phyloP scores from a whole-genome alignment of 1,284 basidiomycete genomes.

The Ustilago crameri region DNA sequence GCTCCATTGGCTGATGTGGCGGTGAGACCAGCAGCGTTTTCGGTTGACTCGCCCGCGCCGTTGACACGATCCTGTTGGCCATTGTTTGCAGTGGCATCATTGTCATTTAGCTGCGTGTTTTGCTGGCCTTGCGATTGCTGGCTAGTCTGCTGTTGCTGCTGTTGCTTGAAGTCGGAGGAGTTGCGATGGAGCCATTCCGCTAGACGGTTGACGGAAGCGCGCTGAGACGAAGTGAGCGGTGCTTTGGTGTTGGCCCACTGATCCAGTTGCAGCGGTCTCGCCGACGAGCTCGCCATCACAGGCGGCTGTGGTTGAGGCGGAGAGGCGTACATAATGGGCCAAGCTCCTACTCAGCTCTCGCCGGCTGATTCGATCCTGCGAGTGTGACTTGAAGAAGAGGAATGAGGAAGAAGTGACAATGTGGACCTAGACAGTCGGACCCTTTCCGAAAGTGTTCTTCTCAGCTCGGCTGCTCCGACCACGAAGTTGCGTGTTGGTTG shows the following conservation, averaged over 20 bases:
- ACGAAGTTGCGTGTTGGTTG: neutral
- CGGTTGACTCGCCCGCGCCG: neutral
- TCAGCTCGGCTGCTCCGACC: conserved; percentile 4
- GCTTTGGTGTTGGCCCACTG: conserved; percentile 54
- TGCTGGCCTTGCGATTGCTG: neutral
- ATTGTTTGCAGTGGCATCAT: neutral
- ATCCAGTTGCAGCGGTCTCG: conserved; percentile 51
- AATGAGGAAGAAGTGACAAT: neutral
- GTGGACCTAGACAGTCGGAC: conserved; percentile 4
- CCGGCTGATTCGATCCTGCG: neutral
- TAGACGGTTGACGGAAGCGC: conserved; percentile 53
- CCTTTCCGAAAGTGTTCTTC: conserved; percentile 22
- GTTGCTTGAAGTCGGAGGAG: conserved; percentile 34
- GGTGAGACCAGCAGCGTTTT: neutral
- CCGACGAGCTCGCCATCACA: conserved; percentile 18
- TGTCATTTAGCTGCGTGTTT: too few relatives aligned
- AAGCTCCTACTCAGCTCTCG: neutral
- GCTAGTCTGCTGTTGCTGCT: conserved; percentile 14
- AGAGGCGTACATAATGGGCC: conserved; percentile 15
- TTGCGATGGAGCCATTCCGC: conserved; percentile 53
- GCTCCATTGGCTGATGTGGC: conserved; percentile 5
- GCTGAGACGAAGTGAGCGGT: conserved; percentile 39
- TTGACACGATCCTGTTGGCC: neutral
- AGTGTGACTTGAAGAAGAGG: neutral
- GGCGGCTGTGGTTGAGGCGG: conserved; percentile 11